These are phyloP conservation scores for Bidens hawaiensis DNA, from an alignment of 140 eudicot genomes.

Conservation along the genomic window DNA sequence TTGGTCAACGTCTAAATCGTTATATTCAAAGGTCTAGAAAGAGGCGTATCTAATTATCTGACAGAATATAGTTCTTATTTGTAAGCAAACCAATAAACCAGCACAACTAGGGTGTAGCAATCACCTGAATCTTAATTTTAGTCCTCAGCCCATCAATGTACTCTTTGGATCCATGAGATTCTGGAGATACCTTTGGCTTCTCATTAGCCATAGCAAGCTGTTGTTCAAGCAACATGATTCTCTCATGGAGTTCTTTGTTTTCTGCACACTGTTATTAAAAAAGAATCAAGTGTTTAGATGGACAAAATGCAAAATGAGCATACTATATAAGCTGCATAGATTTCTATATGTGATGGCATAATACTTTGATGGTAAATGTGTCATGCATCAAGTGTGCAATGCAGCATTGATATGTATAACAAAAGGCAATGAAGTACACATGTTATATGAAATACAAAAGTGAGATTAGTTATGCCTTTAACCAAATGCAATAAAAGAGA, in stretches of 20 bases:
- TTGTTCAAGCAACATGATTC: conserved; percentile 66
- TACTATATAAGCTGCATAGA: conserved; percentile 5
- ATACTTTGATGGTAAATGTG: background rate
- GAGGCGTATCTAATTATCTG: background rate
- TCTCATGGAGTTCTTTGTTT: conserved; percentile 73
- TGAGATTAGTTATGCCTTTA: background rate
- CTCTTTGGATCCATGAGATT: conserved; percentile 51
- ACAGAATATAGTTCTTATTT: background rate
- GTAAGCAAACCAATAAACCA: background rate
- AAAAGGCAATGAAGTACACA: background rate
- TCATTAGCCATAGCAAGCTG: conserved; percentile 54
- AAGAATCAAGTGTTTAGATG: background rate
- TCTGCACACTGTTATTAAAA: conserved; percentile 62
- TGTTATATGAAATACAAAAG: background rate
- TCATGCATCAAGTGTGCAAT: background rate
- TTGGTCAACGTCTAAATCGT: background rate
- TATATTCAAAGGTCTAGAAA: background rate
- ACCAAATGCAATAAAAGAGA: conserved; percentile 14
- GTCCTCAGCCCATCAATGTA: conserved; percentile 59
- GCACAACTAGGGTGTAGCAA: conserved; percentile 2
- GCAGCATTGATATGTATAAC: background rate
- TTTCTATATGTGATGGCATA: conserved; percentile 11
- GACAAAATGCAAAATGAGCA: conserved; percentile 5
- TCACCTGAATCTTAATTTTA: conserved; percentile 79
- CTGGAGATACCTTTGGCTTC: conserved; percentile 30